phyloP scores from a whole-genome alignment of 176 grass and related monocot genomes.

The Metroxylon sagu region DNA sequence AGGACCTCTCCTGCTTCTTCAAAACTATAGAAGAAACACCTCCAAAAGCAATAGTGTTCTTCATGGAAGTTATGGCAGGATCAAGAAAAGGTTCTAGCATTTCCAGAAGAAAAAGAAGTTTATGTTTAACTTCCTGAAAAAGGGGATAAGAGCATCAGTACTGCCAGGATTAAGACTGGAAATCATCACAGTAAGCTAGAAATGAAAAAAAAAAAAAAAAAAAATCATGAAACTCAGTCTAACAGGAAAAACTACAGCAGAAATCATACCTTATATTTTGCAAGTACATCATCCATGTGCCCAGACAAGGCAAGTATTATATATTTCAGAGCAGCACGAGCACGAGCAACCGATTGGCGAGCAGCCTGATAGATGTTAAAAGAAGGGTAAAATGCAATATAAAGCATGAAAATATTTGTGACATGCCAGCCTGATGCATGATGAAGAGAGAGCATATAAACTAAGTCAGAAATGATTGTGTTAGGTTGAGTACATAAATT shows the following conservation, averaged over 20 bases:
- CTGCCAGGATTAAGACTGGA: neutral
- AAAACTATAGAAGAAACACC: conserved; percentile 48
- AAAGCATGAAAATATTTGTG: neutral
- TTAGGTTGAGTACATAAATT: too few relatives aligned
- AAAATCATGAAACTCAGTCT: neutral
- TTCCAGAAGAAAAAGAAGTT: conserved; percentile 87
- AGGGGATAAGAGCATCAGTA: conserved; percentile 26
- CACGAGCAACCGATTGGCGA: conserved; percentile 45
- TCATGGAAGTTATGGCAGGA: conserved; percentile 46
- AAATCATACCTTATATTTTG: conserved; percentile 61
- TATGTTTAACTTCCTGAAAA: conserved; percentile 74
- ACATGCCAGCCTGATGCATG: too few relatives aligned
- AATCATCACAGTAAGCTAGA: too few relatives aligned
- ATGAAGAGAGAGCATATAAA: too few relatives aligned
- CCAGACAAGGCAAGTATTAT: conserved; percentile 80
- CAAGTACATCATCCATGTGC: conserved; percentile 76
- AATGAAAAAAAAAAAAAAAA: neutral
- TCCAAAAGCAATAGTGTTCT: conserved; percentile 49
- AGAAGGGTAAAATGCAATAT: conserved; percentile 2
- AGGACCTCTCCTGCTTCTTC: conserved; percentile 51
- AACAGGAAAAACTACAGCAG: conserved; percentile 1
- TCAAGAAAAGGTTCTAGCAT: conserved; percentile 85
- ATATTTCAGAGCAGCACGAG: conserved; percentile 82
- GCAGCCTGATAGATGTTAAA: conserved; percentile 42
- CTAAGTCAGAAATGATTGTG: too few relatives aligned